Evolutionary conservation across 495 filamentous ascomycete species (phyloP).

Genomic region (Collariella sp.): DNA sequence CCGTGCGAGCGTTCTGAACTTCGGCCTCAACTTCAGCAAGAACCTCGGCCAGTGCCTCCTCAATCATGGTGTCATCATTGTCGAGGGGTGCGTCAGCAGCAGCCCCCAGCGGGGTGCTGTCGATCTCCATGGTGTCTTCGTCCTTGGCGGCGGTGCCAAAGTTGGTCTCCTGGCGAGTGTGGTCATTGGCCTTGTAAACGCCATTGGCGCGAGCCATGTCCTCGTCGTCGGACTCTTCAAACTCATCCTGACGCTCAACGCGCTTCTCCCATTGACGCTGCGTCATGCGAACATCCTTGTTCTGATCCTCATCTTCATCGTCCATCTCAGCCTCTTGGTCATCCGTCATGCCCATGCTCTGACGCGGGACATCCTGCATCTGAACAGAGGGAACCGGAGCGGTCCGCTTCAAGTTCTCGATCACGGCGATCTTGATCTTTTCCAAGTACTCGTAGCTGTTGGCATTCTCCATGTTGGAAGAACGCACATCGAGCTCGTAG

Average conservation of each 20-base stretch:
- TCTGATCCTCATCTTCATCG: slow-evolving; percentile 83
- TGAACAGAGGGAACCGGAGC: slow-evolving; percentile 86
- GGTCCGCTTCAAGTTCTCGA: slow-evolving; percentile 87
- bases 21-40: slow-evolving; percentile 3
- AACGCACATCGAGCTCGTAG: slow-evolving; percentile 87
- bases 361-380: slow-evolving; percentile 86
- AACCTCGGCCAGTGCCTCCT: slow-evolving; percentile 39
- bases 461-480: slow-evolving; percentile 98
- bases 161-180: slow-evolving; percentile 56
- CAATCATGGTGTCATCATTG: slow-evolving; percentile 54
- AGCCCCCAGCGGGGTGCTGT: slow-evolving; percentile 45
- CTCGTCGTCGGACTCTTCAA: slow-evolving; percentile 81
- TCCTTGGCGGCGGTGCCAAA: slow-evolving; percentile 63
- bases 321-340: slow-evolving; percentile 84
- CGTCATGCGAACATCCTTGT: slow-evolving; percentile 75
- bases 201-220: slow-evolving; percentile 70
- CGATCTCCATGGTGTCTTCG: slow-evolving; percentile 47
- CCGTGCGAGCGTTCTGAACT: neutral
- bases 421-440: slow-evolving; percentile 86
- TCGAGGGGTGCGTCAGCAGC: slow-evolving; percentile 42
- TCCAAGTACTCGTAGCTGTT: slow-evolving; percentile 91
- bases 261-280: slow-evolving; percentile 77
- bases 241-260: slow-evolving; percentile 65
- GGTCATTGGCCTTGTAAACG: slow-evolving; percentile 52
- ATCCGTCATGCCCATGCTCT: slow-evolving; percentile 59